Base-by-base conservation (phyloP, 2,329 filamentous ascomycete species). In the Lecanoromycetidae sp. region DNA sequence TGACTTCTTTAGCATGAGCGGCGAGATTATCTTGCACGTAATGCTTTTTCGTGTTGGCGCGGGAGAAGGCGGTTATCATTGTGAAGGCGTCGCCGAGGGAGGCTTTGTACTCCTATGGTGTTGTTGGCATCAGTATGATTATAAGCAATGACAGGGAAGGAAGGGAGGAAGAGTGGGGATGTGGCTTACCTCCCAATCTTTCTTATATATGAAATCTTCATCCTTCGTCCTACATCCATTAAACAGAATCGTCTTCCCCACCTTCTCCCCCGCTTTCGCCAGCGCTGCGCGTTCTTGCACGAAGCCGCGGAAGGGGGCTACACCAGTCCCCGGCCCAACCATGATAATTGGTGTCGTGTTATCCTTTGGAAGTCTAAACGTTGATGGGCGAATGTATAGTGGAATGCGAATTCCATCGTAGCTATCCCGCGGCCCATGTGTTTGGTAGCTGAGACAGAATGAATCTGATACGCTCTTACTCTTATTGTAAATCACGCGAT, bases 181-280 rank as follows among this genome's bases (percentile, higher is more conserved):
- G n/a, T 57, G 1, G 58, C 52, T 56, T 79, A 70, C 82, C 82
- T 87, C 7, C 58, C 59, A 61, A 52, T 79, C 74, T 0, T 74
- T 70, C 0, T 68, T 63, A 62, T 84, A 84, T 0, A 84, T 57
- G 35, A 77, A 70, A 53, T 84, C 80, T 10, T 64, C 60, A 0
- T 66, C 68, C 1, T 72, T 71, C 4, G 66, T 58, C 12, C 75
- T 73, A 58, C 79, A 83, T 4, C 80, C 81, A 54, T 76, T 71
- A 65, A 82, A 82, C 1, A 84, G 67, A n/a, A 84, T 52, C 0
- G 79, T 77, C 0, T 74, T 75, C 0, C 76, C 79, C 0, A 84
- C 64, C 23, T 59, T 63, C 10, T 72, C 66, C 1, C 77, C 77
- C 0, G 67, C 67, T 3, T 60, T 62, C 12, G 70, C 58, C 64